A percentile compares a stretch with the other conserved stretches of the same genome.
These are phyloP conservation scores for Clavispora carvajalis DNA, from an alignment of 805 yeast genomes.

Conservation along the genomic window DNA sequence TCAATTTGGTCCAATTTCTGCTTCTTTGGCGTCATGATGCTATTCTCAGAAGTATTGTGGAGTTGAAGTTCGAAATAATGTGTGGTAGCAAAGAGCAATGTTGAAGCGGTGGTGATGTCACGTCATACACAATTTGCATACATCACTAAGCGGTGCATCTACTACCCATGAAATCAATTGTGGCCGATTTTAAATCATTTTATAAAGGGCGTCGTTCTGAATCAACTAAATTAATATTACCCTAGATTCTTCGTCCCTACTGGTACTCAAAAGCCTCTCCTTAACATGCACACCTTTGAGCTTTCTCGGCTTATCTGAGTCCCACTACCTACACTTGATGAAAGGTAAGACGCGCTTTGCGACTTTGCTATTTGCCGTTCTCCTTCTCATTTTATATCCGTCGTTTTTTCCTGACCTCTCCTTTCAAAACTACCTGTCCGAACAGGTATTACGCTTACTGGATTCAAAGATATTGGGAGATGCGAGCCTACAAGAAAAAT, in stretches of 20 bases:
- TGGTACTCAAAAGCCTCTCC: too few relatives aligned
- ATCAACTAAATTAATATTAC: too few relatives aligned
- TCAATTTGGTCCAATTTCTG: slow-evolving; percentile 13
- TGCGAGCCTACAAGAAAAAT: slow-evolving; percentile 5
- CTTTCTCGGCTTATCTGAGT: background rate
- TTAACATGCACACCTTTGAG: background rate
- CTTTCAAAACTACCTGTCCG: slow-evolving; percentile 10
- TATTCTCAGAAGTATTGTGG: too few relatives aligned
- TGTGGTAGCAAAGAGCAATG: background rate
- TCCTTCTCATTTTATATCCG: slow-evolving; percentile 3
- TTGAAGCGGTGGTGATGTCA: background rate
- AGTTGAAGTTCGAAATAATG: too few relatives aligned
- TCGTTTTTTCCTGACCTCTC: slow-evolving; percentile 10
- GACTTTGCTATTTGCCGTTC: slow-evolving; percentile 1
- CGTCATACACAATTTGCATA: too few relatives aligned
- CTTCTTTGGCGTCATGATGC: slow-evolving; percentile 3
- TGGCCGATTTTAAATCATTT: too few relatives aligned
- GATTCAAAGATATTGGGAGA: slow-evolving; percentile 1
- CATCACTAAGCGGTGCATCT: too few relatives aligned
- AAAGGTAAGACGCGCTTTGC: slow-evolving; percentile 9
- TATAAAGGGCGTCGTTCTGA: too few relatives aligned
- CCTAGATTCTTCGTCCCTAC: background rate
- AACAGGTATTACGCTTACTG: slow-evolving; percentile 5
- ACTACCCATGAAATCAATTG: too few relatives aligned
- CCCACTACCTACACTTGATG: slow-evolving; percentile 2